A percentile compares a stretch with the other conserved stretches of the same genome.
Evolutionary conservation across 2,329 filamentous ascomycete species (phyloP).

Genomic region (Mycosphaerelloides madeirae): DNA sequence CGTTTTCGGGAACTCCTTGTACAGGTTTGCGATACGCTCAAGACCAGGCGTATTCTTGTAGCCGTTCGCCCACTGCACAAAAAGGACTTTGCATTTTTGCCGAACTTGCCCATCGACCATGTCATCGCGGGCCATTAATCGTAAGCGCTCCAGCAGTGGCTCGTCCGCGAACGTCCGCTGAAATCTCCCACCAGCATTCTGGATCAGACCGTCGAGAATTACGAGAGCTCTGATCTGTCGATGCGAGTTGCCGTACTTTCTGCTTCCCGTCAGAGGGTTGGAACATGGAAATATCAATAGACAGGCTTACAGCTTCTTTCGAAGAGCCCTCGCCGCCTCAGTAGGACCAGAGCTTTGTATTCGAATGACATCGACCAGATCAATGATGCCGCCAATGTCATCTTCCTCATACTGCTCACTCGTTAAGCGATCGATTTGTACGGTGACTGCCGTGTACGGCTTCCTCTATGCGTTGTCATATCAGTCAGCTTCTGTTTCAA

Average conservation of each 20-base stretch:
- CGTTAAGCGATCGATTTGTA: slow-evolving; percentile 85
- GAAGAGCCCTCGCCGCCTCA: slow-evolving; percentile 84
- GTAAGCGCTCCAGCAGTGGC: slow-evolving; percentile 81
- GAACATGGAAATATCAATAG: background rate
- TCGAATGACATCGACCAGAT: slow-evolving; percentile 89
- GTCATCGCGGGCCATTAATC: slow-evolving; percentile 79
- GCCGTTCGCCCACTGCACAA: slow-evolving; percentile 76
- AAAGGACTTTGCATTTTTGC: slow-evolving; percentile 81
- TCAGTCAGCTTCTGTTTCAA: slow-evolving; percentile 1
- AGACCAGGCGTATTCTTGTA: slow-evolving; percentile 80
- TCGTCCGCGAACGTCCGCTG: slow-evolving; percentile 86
- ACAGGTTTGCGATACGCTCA: slow-evolving; percentile 71
- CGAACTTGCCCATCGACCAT: slow-evolving; percentile 81
- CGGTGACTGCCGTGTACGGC: slow-evolving; percentile 89
- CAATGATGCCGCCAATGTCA: slow-evolving; percentile 84
- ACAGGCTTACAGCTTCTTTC: slow-evolving; percentile 76
- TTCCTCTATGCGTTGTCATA: slow-evolving; percentile 54
- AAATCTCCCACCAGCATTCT: slow-evolving; percentile 86
- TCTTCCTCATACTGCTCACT: slow-evolving; percentile 86
- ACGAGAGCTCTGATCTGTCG: slow-evolving; percentile 83
- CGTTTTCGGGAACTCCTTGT: slow-evolving; percentile 61
- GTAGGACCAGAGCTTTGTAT: slow-evolving; percentile 80
- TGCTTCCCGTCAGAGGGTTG: slow-evolving; percentile 29
- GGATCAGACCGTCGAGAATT: slow-evolving; percentile 86
- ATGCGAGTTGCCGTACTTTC: slow-evolving; percentile 92